phyloP scores from a whole-genome alignment of 345 rosid genomes.

The Kernera saxatilis region DNA sequence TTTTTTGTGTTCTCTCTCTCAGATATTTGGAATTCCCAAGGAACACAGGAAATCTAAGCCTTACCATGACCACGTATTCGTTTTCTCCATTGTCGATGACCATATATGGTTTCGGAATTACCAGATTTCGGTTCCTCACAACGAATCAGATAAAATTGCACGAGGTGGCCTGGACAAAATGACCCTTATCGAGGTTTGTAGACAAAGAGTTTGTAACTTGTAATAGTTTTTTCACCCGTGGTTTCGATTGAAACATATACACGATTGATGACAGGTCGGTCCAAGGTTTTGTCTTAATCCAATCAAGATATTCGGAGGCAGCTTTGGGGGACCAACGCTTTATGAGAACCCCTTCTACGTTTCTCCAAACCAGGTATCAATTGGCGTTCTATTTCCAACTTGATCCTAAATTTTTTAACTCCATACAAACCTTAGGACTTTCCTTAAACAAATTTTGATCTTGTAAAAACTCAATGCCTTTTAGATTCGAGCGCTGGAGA shows the following conservation, averaged over 20 bases:
- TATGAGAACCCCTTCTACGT: constrained; percentile 85
- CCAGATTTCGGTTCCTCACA: constrained; percentile 94
- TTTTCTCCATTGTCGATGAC: constrained; percentile 86
- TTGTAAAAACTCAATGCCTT: background rate
- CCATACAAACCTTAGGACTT: no score
- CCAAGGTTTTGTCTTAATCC: constrained; percentile 96
- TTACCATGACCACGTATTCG: constrained; percentile 90
- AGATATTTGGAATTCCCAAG: constrained; percentile 92
- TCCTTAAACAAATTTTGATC: background rate
- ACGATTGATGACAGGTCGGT: constrained; percentile 55
- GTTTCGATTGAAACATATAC: background rate
- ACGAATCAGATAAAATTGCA: constrained; percentile 74
- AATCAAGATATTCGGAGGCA: constrained; percentile 81
- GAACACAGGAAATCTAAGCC: constrained; percentile 91
- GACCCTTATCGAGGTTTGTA: constrained; percentile 86
- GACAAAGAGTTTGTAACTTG: background rate
- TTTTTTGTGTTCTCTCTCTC: background rate
- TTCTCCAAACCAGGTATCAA: constrained; percentile 85
- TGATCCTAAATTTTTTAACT: no score
- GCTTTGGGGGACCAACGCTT: constrained; percentile 93
- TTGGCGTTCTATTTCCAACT: background rate
- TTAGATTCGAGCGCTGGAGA: constrained; percentile 81
- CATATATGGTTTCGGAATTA: constrained; percentile 98
- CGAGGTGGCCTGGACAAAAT: constrained; percentile 87
- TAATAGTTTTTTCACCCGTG: background rate